phyloP scores from a whole-genome alignment of 805 yeast genomes.

The Candida saitoana region DNA sequence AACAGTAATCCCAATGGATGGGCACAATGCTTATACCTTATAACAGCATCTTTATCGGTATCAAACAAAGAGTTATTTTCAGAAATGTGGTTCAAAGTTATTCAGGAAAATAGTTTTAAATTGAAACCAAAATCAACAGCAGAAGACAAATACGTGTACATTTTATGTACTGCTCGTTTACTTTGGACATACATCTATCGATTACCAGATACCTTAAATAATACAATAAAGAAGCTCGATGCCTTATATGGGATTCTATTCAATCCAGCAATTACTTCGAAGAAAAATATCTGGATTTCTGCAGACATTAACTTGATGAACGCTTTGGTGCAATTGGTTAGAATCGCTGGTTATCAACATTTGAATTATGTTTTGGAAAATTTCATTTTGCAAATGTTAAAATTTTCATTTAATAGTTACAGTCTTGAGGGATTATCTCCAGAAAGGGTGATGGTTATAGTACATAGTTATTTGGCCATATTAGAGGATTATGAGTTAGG shows the following conservation, averaged over 20 bases:
- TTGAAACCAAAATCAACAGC: slow-evolving; percentile 59
- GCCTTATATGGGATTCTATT: slow-evolving; percentile 52
- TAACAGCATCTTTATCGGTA: slow-evolving; percentile 73
- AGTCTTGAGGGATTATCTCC: slow-evolving; percentile 59
- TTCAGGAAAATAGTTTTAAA: slow-evolving; percentile 59
- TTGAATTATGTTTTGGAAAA: slow-evolving; percentile 77
- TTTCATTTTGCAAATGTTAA: slow-evolving; percentile 66
- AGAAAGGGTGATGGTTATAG: slow-evolving; percentile 67
- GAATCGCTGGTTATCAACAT: slow-evolving; percentile 75
- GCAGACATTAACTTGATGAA: slow-evolving; percentile 58
- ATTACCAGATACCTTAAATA: slow-evolving; percentile 82
- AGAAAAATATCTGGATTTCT: slow-evolving; percentile 74
- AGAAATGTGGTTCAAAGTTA: slow-evolving; percentile 62
- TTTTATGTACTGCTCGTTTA: slow-evolving; percentile 66
- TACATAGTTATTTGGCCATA: slow-evolving; percentile 68
- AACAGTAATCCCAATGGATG: slow-evolving; percentile 37
- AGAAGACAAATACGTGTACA: slow-evolving; percentile 50
- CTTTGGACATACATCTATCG: slow-evolving; percentile 89
- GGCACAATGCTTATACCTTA: slow-evolving; percentile 62
- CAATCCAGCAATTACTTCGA: slow-evolving; percentile 32
- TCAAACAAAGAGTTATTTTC: slow-evolving; percentile 75
- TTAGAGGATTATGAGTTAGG: slow-evolving; percentile 55
- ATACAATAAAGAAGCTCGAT: slow-evolving; percentile 77
- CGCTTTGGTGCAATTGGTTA: slow-evolving; percentile 67
- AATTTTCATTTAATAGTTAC: slow-evolving; percentile 53